Evolutionary conservation across 2,329 filamentous ascomycete species (phyloP).

Genomic region (Paraphoma chrysanthemicola): DNA sequence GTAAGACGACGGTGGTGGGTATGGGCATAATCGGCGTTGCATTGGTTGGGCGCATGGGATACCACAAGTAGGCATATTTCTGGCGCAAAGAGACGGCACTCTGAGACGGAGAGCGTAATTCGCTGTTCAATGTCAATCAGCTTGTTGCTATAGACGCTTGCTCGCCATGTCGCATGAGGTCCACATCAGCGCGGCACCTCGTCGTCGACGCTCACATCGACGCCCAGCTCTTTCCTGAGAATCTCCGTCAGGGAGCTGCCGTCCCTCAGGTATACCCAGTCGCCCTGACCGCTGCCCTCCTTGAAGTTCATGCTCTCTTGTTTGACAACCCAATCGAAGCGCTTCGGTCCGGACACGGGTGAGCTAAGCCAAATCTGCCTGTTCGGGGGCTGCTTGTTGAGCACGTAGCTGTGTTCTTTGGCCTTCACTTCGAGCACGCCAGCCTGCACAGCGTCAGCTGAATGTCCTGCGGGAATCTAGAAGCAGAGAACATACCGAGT

Average conservation of each 20-base stretch:
- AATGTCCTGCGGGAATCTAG: neutral
- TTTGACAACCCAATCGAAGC: constrained; percentile 85
- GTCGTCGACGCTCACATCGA: constrained; percentile 57
- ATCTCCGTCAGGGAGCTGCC: constrained; percentile 76
- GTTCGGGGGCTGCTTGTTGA: constrained; percentile 99
- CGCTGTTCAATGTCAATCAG: neutral
- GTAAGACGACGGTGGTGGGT: neutral
- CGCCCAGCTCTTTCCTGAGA: constrained; percentile 75
- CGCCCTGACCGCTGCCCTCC: constrained; percentile 74
- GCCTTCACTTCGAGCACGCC: constrained; percentile 82
- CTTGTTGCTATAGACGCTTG: neutral
- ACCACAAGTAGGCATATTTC: constrained; percentile 2
- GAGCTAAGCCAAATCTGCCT: constrained; percentile 97
- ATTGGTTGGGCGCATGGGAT: constrained; percentile 24
- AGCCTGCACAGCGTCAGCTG: constrained; percentile 62
- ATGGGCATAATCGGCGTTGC: constrained; percentile 13
- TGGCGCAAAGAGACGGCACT: neutral
- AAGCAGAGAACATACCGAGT: constrained; percentile 68
- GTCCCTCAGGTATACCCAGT: constrained; percentile 90
- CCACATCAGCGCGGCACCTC: constrained; percentile 36
- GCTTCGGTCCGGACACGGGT: constrained; percentile 88
- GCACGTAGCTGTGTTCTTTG: constrained; percentile 78
- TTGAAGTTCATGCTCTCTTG: constrained; percentile 80
- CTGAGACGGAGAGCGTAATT: neutral
- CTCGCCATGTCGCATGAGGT: neutral